Evolutionary conservation across 352 stramenopile species (phyloP).

Genomic region (Phytophthora chlamydospora): DNA sequence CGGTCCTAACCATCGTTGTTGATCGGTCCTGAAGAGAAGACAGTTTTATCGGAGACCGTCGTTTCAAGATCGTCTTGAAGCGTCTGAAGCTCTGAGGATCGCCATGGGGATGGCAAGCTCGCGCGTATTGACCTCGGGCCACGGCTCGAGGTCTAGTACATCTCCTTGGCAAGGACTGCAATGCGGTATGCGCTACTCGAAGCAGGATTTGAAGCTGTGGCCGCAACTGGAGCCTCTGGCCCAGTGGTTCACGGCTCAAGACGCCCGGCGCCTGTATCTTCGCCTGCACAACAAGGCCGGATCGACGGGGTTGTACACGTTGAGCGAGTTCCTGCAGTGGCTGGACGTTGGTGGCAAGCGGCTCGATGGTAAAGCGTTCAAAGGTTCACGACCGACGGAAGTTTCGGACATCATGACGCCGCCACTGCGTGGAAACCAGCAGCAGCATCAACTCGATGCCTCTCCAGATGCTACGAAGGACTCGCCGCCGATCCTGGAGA

Average conservation of each 20-base stretch:
- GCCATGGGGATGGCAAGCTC: slow-evolving; percentile 35
- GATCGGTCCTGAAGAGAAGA: slow-evolving; percentile 4
- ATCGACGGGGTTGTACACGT: slow-evolving; percentile 39
- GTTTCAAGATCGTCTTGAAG: slow-evolving; percentile 29
- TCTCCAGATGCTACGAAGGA: neutral
- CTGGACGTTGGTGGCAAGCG: slow-evolving; percentile 28
- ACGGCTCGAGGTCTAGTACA: neutral
- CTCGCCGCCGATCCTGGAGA: slow-evolving; percentile 46
- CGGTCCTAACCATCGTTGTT: slow-evolving; percentile 16
- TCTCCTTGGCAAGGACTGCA: slow-evolving; percentile 36
- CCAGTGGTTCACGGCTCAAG: slow-evolving; percentile 69
- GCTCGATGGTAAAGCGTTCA: slow-evolving; percentile 1
- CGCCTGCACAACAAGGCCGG: slow-evolving; percentile 37
- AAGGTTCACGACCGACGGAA: slow-evolving; percentile 8
- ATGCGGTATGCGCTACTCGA: slow-evolving; percentile 57
- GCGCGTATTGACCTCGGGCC: slow-evolving; percentile 14
- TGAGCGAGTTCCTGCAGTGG: slow-evolving; percentile 59
- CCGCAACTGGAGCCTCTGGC: slow-evolving; percentile 61
- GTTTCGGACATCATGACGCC: slow-evolving; percentile 60
- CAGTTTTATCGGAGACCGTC: slow-evolving; percentile 37
- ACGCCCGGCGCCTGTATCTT: slow-evolving; percentile 43
- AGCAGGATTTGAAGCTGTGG: slow-evolving; percentile 61
- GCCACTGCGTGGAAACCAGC: slow-evolving; percentile 23
- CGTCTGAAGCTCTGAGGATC: neutral
- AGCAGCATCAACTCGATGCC: neutral